A percentile compares a stretch with the other conserved stretches of the same genome.
Evolutionary conservation across 2,329 filamentous ascomycete genomes (phyloP).

Genomic region (Trichoderma sp.): DNA sequence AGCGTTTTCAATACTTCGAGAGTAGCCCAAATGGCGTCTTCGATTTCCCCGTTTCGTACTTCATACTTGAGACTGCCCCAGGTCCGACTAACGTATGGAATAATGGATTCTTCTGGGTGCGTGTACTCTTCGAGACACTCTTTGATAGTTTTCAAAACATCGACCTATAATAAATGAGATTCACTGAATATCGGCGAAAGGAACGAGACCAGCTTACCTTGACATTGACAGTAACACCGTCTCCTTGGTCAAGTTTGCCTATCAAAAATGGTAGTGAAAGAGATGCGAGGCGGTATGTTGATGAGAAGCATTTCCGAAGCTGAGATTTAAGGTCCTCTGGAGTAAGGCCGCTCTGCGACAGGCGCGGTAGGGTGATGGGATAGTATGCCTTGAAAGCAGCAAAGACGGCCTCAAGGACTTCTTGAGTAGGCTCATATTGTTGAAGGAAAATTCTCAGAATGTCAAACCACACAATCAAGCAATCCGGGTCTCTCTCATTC

Average conservation of each 20-base stretch:
- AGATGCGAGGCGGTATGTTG: slow-evolving; percentile 45
- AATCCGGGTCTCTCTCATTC: slow-evolving; percentile 56
- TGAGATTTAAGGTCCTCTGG: slow-evolving; percentile 55
- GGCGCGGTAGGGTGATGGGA: slow-evolving; percentile 54
- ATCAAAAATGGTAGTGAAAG: slow-evolving; percentile 53
- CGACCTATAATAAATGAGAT: slow-evolving; percentile 38
- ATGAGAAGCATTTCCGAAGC: slow-evolving; percentile 53
- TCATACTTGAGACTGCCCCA: slow-evolving; percentile 63
- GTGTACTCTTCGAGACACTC: slow-evolving; percentile 52
- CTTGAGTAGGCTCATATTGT: slow-evolving; percentile 42
- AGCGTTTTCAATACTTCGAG: slow-evolving; percentile 53
- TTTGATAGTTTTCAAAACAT: slow-evolving; percentile 55
- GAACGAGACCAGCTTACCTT: slow-evolving; percentile 40
- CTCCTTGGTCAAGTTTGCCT: slow-evolving; percentile 57
- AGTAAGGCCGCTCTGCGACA: slow-evolving; percentile 51
- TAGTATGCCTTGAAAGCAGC: slow-evolving; percentile 58
- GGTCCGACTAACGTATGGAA: slow-evolving; percentile 49
- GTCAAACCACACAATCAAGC: slow-evolving; percentile 56
- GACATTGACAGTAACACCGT: slow-evolving; percentile 56
- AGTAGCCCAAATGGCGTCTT: slow-evolving; percentile 56
- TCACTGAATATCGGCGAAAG: neutral
- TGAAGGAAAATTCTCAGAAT: slow-evolving; percentile 46
- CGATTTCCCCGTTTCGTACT: slow-evolving; percentile 58
- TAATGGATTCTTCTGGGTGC: slow-evolving; percentile 44
- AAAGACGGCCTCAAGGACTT: slow-evolving; percentile 50